Base-by-base conservation (phyloP, 176 grass and related monocot species). In the Typha latifolia region DNA sequence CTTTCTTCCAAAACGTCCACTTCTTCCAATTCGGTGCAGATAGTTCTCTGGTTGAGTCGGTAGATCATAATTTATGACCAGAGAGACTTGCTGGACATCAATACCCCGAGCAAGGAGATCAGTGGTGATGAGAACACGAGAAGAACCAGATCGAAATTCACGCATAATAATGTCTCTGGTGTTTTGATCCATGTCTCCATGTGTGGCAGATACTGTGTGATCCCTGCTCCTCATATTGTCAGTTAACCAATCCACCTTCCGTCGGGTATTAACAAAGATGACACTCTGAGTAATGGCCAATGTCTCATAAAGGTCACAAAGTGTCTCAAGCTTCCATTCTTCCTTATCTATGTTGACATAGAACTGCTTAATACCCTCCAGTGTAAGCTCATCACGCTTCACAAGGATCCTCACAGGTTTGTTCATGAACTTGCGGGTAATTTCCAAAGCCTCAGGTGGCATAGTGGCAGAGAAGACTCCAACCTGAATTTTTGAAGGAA, bases 311-410 rank as follows among this genome's bases (percentile, higher is more conserved):
- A 95, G 78, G 63, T 95, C 90, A 68, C 90, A 95, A 16, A 90
- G 90, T 15, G 90, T 95, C 69, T 95, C 90, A 6, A 95, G 86
- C 78, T 95, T 95, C 90, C 90, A 95, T 14, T 95, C 90, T 77
- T 95, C 90, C 69, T 90, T 95, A 63, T 95, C 90, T 13, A 95
- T 77, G 32, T 95, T 95, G 20, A 95, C 90, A 57, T 95, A 86
- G 53, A 95, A 95, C 79, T 95, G 90, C 62, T 90, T 95, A 69
- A 95, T 95, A 86, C 90, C 90, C 76, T 95, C 90, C 50, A 95
- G 90, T 24, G 90, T 95, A 48, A 95, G 85, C 74, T 95, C 90
- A 64, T 95, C 90, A 67, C 90, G 88, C 82, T 95, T 95, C n/a
- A 95, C 90, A 53, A 95, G 90, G n/a, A 95, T 95, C 70, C 90